Base-by-base conservation (phyloP, 2,329 filamentous ascomycete genomes). In the Chaetomiaceae sp. region DNA sequence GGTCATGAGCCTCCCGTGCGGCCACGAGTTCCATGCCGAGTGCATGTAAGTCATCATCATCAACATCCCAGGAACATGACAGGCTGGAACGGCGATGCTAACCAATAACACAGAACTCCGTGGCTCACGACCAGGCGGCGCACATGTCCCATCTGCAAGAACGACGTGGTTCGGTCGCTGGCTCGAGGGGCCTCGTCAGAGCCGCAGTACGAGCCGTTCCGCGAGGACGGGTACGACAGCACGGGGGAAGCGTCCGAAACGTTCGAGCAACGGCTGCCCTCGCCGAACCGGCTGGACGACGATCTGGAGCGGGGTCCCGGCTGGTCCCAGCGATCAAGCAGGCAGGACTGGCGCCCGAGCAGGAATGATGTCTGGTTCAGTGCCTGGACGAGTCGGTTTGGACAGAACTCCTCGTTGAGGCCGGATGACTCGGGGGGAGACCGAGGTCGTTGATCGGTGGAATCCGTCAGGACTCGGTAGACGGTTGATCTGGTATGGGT, bases 61-160 rank as follows among this genome's bases (percentile, higher is more conserved):
- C n/a, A n/a, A n/a, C n/a, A n/a, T n/a, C n/a, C 19, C 17, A 6
- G 27, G 14, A 40, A 19, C 17, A n/a, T 20, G 2, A 17, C 1
- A 3, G 5, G 52, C 29, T 31, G 47, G 31, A 5, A 20, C 22
- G 3, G 12, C 38, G n/a, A 37, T 47, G 17, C 46, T 58, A 19
- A 50, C 34, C n/a, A 31, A 31, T 6, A 11, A 25, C 64, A 63
- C 59, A 96, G 91, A 67, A 97, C 94, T 4, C 94, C 94, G 2
- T 99, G 94, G 94, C 77, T 99, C 48, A 96, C 92, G 0, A 97
- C 91, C 15, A 85, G 92, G 45, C 87, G 94, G 59, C 86, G 94
- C 59, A 99, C 94, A n/a, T 99, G 94, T 65, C 94, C 94, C 0
- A 97, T 99, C 56, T 99, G 94, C 75, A 99, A 99, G 74, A 91